Percentiles rank a stretch among this genome's conserved stretches.
Evolutionary conservation across 176 grass and related monocot species (phyloP).

Genomic region (Oryza officinalis): DNA sequence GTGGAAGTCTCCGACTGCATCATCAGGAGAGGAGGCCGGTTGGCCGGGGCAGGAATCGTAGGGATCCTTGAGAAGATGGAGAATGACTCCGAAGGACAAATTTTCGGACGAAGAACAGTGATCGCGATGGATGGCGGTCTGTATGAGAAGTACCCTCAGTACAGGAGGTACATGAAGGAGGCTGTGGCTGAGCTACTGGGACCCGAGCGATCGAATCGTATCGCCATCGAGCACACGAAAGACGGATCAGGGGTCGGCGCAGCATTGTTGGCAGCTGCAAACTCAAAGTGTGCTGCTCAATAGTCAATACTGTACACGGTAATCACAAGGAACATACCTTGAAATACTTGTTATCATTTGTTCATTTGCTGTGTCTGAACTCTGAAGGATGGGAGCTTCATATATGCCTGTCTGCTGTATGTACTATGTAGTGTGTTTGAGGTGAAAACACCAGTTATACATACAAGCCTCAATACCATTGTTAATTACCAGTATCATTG

Average conservation of each 20-base stretch:
- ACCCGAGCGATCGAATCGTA: neutral
- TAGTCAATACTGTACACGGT: neutral
- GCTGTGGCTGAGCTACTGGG: conserved; percentile 42
- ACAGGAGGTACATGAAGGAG: conserved; percentile 36
- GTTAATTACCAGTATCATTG: no score
- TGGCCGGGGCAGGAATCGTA: conserved; percentile 47
- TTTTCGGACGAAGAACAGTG: conserved; percentile 31
- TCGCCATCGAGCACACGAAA: conserved; percentile 45
- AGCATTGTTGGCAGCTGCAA: conserved; percentile 37
- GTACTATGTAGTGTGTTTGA: no score
- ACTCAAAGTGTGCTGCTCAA: conserved; percentile 37
- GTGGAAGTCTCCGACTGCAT: conserved; percentile 31
- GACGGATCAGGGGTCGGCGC: conserved; percentile 51
- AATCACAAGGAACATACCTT: no score
- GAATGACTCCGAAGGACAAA: conserved; percentile 27
- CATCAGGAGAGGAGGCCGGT: conserved; percentile 41
- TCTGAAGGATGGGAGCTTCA: no score
- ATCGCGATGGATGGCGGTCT: conserved; percentile 49
- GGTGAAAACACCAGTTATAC: no score
- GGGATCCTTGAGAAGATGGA: conserved; percentile 63
- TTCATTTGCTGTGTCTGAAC: no score
- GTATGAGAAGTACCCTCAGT: conserved; percentile 60
- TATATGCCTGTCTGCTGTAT: no score
- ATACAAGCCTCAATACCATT: no score
- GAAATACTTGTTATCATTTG: neutral